Percentiles rank a stretch among this genome's conserved stretches.
phyloP scores from a whole-genome alignment of 495 filamentous ascomycete species.

The Halenospora varia region DNA sequence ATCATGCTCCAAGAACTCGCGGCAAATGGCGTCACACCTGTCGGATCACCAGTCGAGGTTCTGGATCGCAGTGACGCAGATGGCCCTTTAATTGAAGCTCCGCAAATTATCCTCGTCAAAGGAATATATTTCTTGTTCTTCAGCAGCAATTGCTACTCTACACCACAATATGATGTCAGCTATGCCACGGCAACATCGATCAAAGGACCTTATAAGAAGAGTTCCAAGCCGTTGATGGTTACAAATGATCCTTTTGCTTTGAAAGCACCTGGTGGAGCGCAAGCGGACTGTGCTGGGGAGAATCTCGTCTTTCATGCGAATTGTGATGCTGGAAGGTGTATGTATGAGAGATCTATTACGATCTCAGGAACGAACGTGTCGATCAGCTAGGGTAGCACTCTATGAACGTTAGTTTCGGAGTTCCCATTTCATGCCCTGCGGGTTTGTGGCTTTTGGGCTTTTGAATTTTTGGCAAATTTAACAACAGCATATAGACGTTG shows the following conservation, averaged over 20 bases:
- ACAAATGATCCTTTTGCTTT: conserved; percentile 37
- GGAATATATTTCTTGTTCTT: conserved; percentile 59
- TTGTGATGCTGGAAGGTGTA: conserved; percentile 37
- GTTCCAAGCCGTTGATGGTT: conserved; percentile 31
- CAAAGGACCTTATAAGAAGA: conserved; percentile 43
- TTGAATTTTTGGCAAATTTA: too few relatives aligned
- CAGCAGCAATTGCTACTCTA: conserved; percentile 53
- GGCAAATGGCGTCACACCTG: conserved; percentile 44
- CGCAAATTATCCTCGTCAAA: conserved; percentile 42
- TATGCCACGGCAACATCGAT: conserved; percentile 46
- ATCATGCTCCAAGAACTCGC: conserved; percentile 56
- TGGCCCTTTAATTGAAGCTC: conserved; percentile 61
- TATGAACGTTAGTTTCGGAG: neutral
- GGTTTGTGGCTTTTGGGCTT: too few relatives aligned
- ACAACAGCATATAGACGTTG: too few relatives aligned
- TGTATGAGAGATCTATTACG: conserved; percentile 19
- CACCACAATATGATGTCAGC: conserved; percentile 47
- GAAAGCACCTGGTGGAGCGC: conserved; percentile 51
- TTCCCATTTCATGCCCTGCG: too few relatives aligned
- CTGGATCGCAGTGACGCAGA: conserved; percentile 52
- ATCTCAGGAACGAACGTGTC: neutral
- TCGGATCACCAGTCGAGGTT: conserved; percentile 48
- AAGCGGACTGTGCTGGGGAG: conserved; percentile 38
- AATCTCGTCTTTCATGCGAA: conserved; percentile 49
- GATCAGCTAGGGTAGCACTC: neutral